Base-by-base conservation (phyloP, 352 stramenopile genomes). In the Phytophthora parvispora region DNA sequence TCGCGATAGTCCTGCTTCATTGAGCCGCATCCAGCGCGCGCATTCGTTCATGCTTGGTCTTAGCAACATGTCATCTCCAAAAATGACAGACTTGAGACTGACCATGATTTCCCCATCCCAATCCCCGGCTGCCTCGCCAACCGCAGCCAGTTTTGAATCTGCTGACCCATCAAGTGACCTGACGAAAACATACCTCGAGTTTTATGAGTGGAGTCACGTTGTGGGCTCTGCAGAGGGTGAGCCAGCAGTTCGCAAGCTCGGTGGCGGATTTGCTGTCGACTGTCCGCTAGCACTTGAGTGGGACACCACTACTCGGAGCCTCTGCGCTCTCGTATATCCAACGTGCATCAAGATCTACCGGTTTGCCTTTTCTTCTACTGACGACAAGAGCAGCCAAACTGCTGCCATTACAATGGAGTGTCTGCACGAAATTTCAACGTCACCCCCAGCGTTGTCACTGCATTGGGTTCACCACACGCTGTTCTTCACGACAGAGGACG, bases 381-480 rank as follows among this genome's bases (percentile, higher is more conserved):
- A 32, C 20, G 45, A 59, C 24, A 34, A 69, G 3, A 66, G 48
- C 2, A 53, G 60, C 0, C 71, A 69, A 16, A 49, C 50, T 18
- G 74, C 1, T 22, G 22, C 16, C 58, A 5, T 34, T 34, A 47
- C 55, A 6, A 77, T 83, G 7, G 63, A 77, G 16, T 84, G 70
- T 67, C 48, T 92, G 12, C 83, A 92, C 60, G 78, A 90, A 20
- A 91, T 95, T 27, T 60, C 81, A 4, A 90, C 75, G 24, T 42
- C 62, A 18, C 69, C 75, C 15, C 64, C 74, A 4, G 73, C 72
- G 2, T 16, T 73, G 40, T 91, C 84, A 4, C 63, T 93, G 28
- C 60, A 82, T 22, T 95, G 87, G 84, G 75, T 89, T 40, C 76
- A 92, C 40, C 84, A 92, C 42, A 90, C 86, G 49, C 77, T 95